Base-by-base conservation (phyloP, 1,139 yeast genomes). In the Pneumocystis canis region DNA sequence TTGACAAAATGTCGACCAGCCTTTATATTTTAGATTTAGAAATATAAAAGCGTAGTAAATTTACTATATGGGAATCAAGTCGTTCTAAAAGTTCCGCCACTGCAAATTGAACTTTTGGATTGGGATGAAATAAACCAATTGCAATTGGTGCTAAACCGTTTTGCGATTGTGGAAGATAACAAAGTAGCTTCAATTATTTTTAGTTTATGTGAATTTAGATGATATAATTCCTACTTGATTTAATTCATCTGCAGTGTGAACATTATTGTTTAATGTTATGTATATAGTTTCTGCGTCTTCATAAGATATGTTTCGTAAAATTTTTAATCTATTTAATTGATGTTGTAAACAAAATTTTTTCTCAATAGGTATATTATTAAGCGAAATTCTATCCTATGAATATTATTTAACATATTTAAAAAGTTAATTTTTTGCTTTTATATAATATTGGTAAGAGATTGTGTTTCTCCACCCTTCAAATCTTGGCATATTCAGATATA, bases 381-480 rank as follows among this genome's bases (percentile, higher is more conserved):
- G 70, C 11, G 63, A 40, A 37, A 58, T 58, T 54, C 64, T 60
- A 62, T 67, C 69, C 62, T 72, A 74, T 41, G 65, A 67, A 9
- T 68, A 64, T 58, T 68, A 71, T 61, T 65, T 66, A 28, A n/a
- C 5, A 16, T 53, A 11, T 25, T 30, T n/a, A 25, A 28, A n/a
- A 25, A 14, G 20, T 40, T 40, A 40, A 2, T 59, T 16, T 11
- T n/a, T 28, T 57, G 20, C 56, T 33, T 33, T 39, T 25, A 32
- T 20, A 35, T 33, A 35, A 28, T 53, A 33, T 25, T 54, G 47
- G 30, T 56, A 67, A 65, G 65, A 73, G 73, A 58, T 66, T 20
- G 74, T 70, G 30, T 65, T 66, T 40, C 73, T 63, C 76, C 76
- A 74, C 14, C 74, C 75, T 64, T 73, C 75, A 56, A 73, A 69